Conservation (phyloP, 768 basidiomycete genomes). For the Russula vinacea region DNA sequence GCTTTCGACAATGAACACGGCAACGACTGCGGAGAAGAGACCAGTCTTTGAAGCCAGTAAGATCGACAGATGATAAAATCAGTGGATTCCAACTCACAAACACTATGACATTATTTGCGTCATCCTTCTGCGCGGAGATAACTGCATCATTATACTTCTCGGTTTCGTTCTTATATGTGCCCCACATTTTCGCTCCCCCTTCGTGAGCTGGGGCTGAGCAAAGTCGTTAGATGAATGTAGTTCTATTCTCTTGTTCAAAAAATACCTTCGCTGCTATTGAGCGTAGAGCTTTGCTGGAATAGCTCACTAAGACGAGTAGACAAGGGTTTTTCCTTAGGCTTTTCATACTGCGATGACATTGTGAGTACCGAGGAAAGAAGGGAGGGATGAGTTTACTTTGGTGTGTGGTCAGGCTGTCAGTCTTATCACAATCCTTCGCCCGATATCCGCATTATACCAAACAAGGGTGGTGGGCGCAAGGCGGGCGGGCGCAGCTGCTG, state of each 20-base stretch:
- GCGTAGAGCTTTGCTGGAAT: background rate
- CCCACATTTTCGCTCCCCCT: slow-evolving; percentile 26
- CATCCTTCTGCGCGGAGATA: slow-evolving; percentile 9
- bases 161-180: slow-evolving; percentile 10
- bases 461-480: too few species aligned
- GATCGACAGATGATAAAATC: too few species aligned
- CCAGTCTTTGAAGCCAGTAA: slow-evolving; percentile 28
- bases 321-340: background rate
- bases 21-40: slow-evolving; percentile 31
- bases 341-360: background rate
- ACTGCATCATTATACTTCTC: slow-evolving; percentile 9
- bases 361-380: background rate
- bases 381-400: background rate
- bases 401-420: background rate
- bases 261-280: background rate
- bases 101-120: slow-evolving; percentile 21
- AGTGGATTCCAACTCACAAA: slow-evolving; percentile 18
- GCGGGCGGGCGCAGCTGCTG: too few species aligned
- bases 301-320: background rate
- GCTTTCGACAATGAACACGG: slow-evolving; percentile 29
- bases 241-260: too few species aligned
- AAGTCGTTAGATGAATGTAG: background rate
- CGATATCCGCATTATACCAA: too few species aligned
- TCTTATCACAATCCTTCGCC: background rate
- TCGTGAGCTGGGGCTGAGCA: too few species aligned